A percentile compares a stretch with the other conserved stretches of the same genome.
phyloP scores from a whole-genome alignment of 2,329 filamentous ascomycete species.

The Talaromyces sp. region DNA sequence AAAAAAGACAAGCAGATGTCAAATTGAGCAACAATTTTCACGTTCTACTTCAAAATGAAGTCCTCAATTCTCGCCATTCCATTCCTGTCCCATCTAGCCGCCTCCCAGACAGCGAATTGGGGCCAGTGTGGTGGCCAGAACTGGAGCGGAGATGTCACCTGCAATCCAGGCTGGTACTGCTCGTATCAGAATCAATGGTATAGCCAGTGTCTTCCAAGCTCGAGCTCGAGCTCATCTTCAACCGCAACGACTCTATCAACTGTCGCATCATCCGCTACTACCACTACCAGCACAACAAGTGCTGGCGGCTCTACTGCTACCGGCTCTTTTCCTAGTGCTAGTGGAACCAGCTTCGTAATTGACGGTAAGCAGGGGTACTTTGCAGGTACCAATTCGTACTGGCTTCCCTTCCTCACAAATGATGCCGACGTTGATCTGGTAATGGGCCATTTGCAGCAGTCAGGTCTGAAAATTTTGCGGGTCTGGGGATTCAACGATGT shows the following conservation, averaged over 20 bases:
- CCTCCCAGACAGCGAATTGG: neutral
- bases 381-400: slow-evolving; percentile 52
- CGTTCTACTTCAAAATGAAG: neutral
- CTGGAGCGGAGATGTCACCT: neutral
- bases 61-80: neutral
- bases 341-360: slow-evolving; percentile 36
- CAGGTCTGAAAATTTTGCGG: slow-evolving; percentile 50
- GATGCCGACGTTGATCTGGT: slow-evolving; percentile 49
- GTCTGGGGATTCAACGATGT: slow-evolving; percentile 56
- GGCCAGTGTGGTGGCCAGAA: neutral
- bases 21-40: neutral
- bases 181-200: neutral
- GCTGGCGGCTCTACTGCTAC: neutral
- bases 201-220: neutral
- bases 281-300: neutral
- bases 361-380: slow-evolving; percentile 43
- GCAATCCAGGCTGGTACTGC: neutral
- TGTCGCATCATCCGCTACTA: neutral
- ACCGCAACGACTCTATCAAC: neutral
- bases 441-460: slow-evolving; percentile 30
- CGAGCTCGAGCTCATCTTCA: neutral
- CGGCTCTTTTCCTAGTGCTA: slow-evolving; percentile 23
- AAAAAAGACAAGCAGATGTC: neutral
- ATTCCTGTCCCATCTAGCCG: neutral
- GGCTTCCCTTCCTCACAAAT: slow-evolving; percentile 51